Base-by-base conservation (phyloP, 1,139 yeast genomes). In the Suhomyces anneliseae region DNA sequence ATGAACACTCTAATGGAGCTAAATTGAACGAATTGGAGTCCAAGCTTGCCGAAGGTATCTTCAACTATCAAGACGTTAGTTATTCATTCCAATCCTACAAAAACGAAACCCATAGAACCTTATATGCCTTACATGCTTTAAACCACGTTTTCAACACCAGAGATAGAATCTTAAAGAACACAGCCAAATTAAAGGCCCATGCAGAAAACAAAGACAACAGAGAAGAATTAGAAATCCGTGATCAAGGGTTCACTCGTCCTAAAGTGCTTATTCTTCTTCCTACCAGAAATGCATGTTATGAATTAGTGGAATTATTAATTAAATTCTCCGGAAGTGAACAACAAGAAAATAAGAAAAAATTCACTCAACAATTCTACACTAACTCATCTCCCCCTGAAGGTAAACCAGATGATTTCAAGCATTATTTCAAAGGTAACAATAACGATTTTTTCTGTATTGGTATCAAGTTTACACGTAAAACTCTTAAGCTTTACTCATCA, bases 161-260 rank as follows among this genome's bases (percentile, higher is more conserved):
- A 61, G 97, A 90, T 63, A 72, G 85, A 29, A 79, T 92, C 24
- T 60, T 92, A 54, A 87, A 87, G 61, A 86, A 93, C 65, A 88
- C 85, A 54, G 78, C 79, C 39, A 83, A 81, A 57, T 66, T 85
- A 42, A 70, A 74, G 27, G 61, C 68, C 11, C 72, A 72, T 41
- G 85, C 74, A 57, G 72, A 70, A 53, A 60, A 71, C 34, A 69
- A 73, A 42, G 62, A 64, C 31, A 82, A 82, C 1, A 33, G 57
- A 2, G 83, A 77, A 48, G 72, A 69, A 14, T 70, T 75, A 31
- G 97, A 90, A 58, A 75, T 79, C 51, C 72, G 95, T 49, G 99
- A 93, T 64, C 99, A 93, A 65, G 98, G 99, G 12, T 95, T 90
- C 61, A 92, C 97, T 0, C 78, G 98, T 51, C 96, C 99, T 1